phyloP scores from a whole-genome alignment of 176 grass and related monocot genomes.

The Rhynchospora breviuscula region DNA sequence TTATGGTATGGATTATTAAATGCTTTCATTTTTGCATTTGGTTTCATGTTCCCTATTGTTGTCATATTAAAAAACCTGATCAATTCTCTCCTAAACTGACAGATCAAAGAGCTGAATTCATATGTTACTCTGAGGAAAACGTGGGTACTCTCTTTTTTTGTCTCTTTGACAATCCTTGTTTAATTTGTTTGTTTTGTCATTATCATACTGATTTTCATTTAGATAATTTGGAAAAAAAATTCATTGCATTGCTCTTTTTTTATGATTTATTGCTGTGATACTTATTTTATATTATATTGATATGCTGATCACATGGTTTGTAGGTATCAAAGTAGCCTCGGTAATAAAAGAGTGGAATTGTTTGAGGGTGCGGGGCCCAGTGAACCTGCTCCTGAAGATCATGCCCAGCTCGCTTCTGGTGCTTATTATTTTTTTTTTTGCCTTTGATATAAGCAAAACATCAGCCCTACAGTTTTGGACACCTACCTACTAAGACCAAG shows the following conservation, averaged over 20 bases:
- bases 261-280: neutral
- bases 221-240: neutral
- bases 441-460: neutral
- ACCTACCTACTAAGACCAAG: neutral
- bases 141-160: conserved; percentile 39
- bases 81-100: conserved; percentile 3
- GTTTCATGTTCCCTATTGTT: conserved; percentile 15
- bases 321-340: conserved; percentile 92
- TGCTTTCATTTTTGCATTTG: neutral
- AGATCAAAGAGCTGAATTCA: conserved; percentile 98
- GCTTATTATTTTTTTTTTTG: neutral
- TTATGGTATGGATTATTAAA: conserved; percentile 52
- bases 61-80: conserved; percentile 17
- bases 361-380: conserved; percentile 74
- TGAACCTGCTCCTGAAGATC: conserved; percentile 50
- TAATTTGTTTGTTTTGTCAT: neutral
- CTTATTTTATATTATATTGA: conserved; percentile 10
- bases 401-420: conserved; percentile 82
- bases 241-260: neutral
- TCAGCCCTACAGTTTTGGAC: neutral
- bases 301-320: conserved; percentile 14
- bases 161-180: neutral
- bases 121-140: conserved; percentile 93
- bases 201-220: neutral
- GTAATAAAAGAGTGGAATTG: conserved; percentile 92